Evolutionary conservation across 2,329 filamentous ascomycete species (phyloP), one percentile per base, ranked within the genome.

Genomic region (Orbilia quercus): DNA sequence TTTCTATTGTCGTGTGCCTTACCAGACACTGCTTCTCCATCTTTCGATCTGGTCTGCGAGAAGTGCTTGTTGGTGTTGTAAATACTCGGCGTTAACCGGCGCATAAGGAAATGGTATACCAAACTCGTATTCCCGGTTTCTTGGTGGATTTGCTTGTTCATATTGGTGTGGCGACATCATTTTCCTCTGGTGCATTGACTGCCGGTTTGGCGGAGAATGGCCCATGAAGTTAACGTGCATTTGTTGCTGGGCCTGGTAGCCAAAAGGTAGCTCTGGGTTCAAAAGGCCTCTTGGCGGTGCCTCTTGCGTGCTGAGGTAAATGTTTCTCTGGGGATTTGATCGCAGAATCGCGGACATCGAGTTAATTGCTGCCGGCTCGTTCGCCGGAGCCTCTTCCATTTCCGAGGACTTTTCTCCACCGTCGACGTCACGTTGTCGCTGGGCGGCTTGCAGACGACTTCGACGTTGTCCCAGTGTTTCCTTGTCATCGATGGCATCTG

Each of bases 381-480:
- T 36, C 7, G 16, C 18, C 23, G 55, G 60, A 9, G 25, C 12
- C 11, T 54, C 59, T 50, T 65, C 67, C 36, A 42, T 25, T 12
- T 62, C 69, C 14, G 23, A 22, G 2, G 47, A 16, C 14, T 50
- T 51, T 18, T 55, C 60, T 14, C 51, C 31, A 23, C 66, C 44
- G 2, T 14, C 7, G 20, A 7, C 22, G 22, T 64, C 53, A 20
- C 60, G 54, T 18, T 73, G 69, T 25, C 40, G 48, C 22, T 65
- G 69, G 38, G 69, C 69, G 5, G 69, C 79, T 40, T 92, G 90
- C 1, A 95, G 83, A 23, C 91, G 86, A 25, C 87, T 87, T 0
- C 90, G 88, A 9, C 91, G 88, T 79, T 94, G 90, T 7, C 90
- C 91, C 0, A 95, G 83, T 0, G 91, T 94, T 79, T 95, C 91